Evolutionary conservation across 305 asterid genomes (phyloP).

Genomic region (Ilex paraguariensis): DNA sequence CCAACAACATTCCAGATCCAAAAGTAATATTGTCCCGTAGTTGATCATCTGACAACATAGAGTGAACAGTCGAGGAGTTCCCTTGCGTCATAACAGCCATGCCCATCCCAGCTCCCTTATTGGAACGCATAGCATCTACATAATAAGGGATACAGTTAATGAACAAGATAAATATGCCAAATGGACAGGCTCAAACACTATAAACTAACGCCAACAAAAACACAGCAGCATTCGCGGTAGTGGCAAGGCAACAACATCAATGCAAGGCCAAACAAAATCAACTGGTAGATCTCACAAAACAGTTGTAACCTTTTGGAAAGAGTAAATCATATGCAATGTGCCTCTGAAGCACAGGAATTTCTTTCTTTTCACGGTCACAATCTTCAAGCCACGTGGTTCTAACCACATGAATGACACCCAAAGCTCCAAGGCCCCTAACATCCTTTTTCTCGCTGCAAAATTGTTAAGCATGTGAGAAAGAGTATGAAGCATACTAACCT

Average conservation of each 20-base stretch:
- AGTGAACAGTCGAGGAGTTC: constrained; percentile 41
- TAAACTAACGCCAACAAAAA: not conserved
- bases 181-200: not conserved
- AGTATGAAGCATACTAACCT: not conserved
- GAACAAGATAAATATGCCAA: constrained; percentile 11
- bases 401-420: constrained; percentile 74
- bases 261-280: not conserved
- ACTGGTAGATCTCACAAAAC: not conserved
- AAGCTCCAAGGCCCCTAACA: constrained; percentile 67
- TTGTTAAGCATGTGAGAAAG: constrained; percentile 17
- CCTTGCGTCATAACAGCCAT: constrained; percentile 34
- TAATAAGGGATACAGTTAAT: constrained; percentile 12
- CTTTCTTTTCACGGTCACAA: constrained; percentile 65
- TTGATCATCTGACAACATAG: constrained; percentile 20
- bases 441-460: constrained; percentile 84
- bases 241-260: not conserved
- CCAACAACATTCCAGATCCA: constrained; percentile 29
- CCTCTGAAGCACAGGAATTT: constrained; percentile 65
- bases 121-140: constrained; percentile 49
- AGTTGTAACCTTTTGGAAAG: constrained; percentile 72
- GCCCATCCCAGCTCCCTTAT: constrained; percentile 35
- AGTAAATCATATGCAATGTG: constrained; percentile 88
- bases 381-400: constrained; percentile 89
- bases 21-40: constrained; percentile 25
- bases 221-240: not conserved